Evolutionary conservation across 2,329 filamentous ascomycete species (phyloP).

Genomic region (Dactylellina cionopaga): DNA sequence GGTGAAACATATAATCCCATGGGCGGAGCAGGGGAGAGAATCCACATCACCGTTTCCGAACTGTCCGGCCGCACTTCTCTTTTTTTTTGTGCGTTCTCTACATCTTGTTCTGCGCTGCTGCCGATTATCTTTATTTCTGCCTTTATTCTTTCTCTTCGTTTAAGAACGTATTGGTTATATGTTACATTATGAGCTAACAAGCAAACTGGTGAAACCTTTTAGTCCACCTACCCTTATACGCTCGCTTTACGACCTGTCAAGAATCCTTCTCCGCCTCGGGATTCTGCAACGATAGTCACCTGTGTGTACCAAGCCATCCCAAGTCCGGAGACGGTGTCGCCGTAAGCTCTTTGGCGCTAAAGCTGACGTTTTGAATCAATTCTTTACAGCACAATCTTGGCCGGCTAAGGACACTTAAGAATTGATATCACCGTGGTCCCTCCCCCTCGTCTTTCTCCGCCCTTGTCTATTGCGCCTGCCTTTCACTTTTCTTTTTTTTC

Average conservation of each 20-base stretch:
- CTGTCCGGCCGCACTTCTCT: constrained; percentile 24
- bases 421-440: not conserved
- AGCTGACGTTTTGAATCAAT: too few relatives aligned
- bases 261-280: constrained; percentile 30
- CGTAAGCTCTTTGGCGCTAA: too few relatives aligned
- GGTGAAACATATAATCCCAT: constrained; percentile 27
- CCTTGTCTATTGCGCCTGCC: not conserved
- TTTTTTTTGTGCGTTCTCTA: constrained; percentile 37
- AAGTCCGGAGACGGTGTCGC: not conserved
- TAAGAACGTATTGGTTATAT: not conserved
- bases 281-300: constrained; percentile 27
- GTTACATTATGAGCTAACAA: constrained; percentile 24
- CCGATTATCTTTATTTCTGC: too few relatives aligned
- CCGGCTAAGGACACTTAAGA: constrained; percentile 24
- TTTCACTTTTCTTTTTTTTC: not conserved
- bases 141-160: constrained; percentile 6
- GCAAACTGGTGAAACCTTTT: not conserved
- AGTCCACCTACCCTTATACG: constrained; percentile 49
- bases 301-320: constrained; percentile 32
- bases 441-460: not conserved
- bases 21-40: not conserved
- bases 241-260: constrained; percentile 42
- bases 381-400: constrained; percentile 46
- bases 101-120: constrained; percentile 38
- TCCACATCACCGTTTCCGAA: constrained; percentile 30